phyloP scores from a whole-genome alignment of 2,329 filamentous ascomycete genomes.

The Colletotrichum salicis region DNA sequence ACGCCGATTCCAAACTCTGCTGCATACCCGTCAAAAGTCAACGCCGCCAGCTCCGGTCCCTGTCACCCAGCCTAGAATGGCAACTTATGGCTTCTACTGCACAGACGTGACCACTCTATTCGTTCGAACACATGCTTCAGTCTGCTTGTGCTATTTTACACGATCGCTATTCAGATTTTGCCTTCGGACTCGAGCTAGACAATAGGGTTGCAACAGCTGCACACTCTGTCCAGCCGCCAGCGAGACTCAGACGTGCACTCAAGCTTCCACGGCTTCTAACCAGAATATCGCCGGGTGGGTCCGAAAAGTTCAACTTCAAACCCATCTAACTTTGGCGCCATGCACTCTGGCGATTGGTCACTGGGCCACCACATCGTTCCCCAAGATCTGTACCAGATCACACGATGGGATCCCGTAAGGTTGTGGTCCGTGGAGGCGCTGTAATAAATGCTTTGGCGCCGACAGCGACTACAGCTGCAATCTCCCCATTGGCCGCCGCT shows the following conservation, averaged over 20 bases:
- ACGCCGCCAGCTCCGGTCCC: not conserved
- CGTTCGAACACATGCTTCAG: conserved; percentile 10
- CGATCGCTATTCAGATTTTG: not conserved
- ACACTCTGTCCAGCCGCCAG: not conserved
- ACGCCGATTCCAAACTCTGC: not conserved
- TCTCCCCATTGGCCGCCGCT: not conserved
- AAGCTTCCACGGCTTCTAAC: not conserved
- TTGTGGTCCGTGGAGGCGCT: not conserved
- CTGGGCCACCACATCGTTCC: not conserved
- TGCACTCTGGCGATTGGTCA: not conserved
- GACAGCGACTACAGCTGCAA: conserved; percentile 6
- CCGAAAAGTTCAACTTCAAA: not conserved
- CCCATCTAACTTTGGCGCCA: conserved; percentile 3
- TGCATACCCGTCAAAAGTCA: conserved; percentile 7
- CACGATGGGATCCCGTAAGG: not conserved
- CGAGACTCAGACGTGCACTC: not conserved
- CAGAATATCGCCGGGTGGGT: too few relatives aligned
- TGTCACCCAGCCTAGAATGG: not conserved
- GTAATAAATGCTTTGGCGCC: conserved; percentile 15
- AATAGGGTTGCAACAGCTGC: not conserved
- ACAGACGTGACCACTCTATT: conserved; percentile 8
- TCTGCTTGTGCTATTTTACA: not conserved
- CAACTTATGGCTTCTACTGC: not conserved
- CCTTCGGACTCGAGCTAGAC: conserved; percentile 4
- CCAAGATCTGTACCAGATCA: not conserved